A percentile compares a stretch with the other conserved stretches of the same genome.
These are phyloP conservation scores for Metarhizium brunneum DNA, from an alignment of 2,329 filamentous ascomycete species.

Conservation along the genomic window DNA sequence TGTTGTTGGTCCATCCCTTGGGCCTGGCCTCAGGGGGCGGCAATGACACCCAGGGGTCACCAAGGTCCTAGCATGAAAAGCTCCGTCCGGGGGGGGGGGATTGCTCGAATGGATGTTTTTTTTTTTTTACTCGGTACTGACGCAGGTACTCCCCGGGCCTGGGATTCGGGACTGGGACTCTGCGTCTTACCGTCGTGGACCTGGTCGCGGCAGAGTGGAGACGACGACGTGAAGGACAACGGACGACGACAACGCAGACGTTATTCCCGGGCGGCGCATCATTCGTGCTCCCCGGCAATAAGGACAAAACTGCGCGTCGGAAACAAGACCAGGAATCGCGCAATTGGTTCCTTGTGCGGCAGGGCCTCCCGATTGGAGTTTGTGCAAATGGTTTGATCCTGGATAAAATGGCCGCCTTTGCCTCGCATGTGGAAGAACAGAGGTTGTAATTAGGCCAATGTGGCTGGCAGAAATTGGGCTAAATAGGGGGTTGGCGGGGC, in stretches of 20 bases:
- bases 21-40: background rate
- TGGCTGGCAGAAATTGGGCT: slow-evolving; percentile 3
- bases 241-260: slow-evolving; percentile 4
- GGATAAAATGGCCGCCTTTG: background rate
- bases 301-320: background rate
- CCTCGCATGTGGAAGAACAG: background rate
- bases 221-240: slow-evolving; percentile 4
- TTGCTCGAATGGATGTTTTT: background rate
- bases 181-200: background rate
- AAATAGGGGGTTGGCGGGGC: background rate
- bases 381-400: background rate
- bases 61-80: background rate
- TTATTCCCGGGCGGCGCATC: background rate
- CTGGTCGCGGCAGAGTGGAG: background rate
- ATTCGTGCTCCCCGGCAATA: background rate
- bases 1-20: background rate
- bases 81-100: background rate
- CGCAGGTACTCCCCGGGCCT: background rate
- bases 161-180: background rate
- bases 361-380: background rate
- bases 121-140: background rate
- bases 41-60: background rate
- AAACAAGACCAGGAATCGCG: background rate
- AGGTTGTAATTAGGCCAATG: slow-evolving; percentile 5
- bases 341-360: background rate